Evolutionary conservation across 495 filamentous ascomycete species (phyloP).

Genomic region (Geopyxis carbonaria): DNA sequence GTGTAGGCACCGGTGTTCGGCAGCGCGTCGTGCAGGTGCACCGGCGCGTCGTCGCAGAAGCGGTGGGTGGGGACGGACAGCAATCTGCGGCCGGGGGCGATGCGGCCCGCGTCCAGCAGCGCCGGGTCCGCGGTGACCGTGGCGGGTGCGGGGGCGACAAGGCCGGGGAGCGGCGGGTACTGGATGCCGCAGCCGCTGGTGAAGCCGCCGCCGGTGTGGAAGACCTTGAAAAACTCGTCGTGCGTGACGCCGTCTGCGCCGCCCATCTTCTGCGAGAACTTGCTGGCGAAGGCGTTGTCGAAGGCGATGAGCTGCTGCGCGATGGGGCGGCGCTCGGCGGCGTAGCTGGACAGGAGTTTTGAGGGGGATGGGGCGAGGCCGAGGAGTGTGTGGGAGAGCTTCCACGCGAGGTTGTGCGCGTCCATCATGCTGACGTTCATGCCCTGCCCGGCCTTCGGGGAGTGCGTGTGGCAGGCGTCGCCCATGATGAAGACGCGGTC

Average conservation of each 20-base stretch:
- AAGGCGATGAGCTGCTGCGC: slow-evolving; percentile 22
- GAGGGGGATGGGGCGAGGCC: slow-evolving; percentile 17
- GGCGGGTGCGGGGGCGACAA: background rate
- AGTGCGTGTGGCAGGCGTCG: slow-evolving; percentile 12
- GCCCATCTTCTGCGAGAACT: slow-evolving; percentile 28
- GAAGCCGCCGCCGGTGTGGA: slow-evolving; percentile 15
- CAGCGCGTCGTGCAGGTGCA: slow-evolving; percentile 33
- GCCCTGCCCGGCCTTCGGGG: slow-evolving; percentile 26
- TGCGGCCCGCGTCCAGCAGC: slow-evolving; percentile 6
- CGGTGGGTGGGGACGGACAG: slow-evolving; percentile 24
- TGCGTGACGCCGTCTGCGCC: slow-evolving; percentile 12
- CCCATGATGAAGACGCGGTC: slow-evolving; percentile 22
- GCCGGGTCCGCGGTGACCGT: slow-evolving; percentile 3
- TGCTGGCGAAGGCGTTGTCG: slow-evolving; percentile 16
- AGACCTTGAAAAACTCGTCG: slow-evolving; percentile 19
- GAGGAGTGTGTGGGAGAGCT: slow-evolving; percentile 13
- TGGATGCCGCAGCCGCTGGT: slow-evolving; percentile 18
- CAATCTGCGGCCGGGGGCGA: slow-evolving; percentile 11
- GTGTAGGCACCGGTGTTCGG: slow-evolving; percentile 30
- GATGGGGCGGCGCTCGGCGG: slow-evolving; percentile 15
- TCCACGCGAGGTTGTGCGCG: slow-evolving; percentile 24
- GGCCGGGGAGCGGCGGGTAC: no score
- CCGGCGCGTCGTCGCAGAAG: slow-evolving; percentile 30
- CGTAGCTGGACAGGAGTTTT: slow-evolving; percentile 13
- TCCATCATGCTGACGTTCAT: slow-evolving; percentile 26